Conservation (phyloP, 345 rosid species). For the Zanthoxylum bungeanum region DNA sequence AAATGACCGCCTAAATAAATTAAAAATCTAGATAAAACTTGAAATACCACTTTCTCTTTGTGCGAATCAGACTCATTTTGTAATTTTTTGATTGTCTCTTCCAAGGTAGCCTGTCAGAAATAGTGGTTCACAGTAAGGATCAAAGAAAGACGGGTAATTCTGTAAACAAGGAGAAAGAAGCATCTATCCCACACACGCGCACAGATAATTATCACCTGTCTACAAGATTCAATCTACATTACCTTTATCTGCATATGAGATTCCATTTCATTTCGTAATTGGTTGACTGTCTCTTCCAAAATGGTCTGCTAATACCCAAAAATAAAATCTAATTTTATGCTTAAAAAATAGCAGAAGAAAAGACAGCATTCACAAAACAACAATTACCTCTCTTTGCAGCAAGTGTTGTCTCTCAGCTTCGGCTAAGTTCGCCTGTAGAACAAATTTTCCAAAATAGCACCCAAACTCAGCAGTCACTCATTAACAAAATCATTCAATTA, state of each 20-base stretch:
- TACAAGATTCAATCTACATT: not conserved
- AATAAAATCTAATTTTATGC: not conserved
- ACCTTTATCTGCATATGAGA: slow-evolving; percentile 22
- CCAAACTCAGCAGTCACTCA: not conserved
- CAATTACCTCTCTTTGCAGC: slow-evolving; percentile 41
- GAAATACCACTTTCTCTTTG: slow-evolving; percentile 47
- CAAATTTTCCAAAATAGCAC: not conserved
- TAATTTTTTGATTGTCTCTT: slow-evolving; percentile 45
- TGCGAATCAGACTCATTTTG: slow-evolving; percentile 42
- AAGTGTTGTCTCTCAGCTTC: slow-evolving; percentile 39
- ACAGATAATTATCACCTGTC: too few species aligned
- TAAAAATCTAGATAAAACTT: not conserved
- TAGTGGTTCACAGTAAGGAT: not conserved
- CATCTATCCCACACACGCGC: not conserved
- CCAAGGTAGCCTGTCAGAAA: slow-evolving; percentile 42
- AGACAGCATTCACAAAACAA: not conserved
- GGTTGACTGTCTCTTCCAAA: slow-evolving; percentile 26
- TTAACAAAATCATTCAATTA: not conserved
- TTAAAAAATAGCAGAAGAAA: not conserved
- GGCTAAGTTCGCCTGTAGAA: slow-evolving; percentile 31
- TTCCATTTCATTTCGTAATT: slow-evolving; percentile 14
- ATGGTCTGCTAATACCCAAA: slow-evolving; percentile 13
- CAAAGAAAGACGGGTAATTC: not conserved
- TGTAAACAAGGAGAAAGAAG: not conserved
- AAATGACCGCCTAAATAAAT: not conserved